Conservation (phyloP, 306 rosid genomes). For the Fragaria vesca region DNA sequence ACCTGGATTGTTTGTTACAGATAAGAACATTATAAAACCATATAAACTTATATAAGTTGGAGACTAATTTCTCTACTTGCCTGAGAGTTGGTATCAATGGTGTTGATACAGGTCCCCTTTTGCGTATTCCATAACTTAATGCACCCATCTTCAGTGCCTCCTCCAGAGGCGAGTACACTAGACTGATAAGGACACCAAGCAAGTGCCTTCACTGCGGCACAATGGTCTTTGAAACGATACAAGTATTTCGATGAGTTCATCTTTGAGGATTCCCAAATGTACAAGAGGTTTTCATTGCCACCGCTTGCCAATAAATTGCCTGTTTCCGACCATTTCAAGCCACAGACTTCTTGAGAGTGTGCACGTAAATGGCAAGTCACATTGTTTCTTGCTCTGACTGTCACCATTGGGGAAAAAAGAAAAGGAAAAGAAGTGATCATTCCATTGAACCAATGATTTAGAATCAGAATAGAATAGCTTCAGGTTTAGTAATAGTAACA, state of each 20-base stretch:
- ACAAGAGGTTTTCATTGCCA: conserved; percentile 68
- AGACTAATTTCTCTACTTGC: conserved; percentile 32
- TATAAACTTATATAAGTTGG: neutral
- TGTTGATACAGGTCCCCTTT: conserved; percentile 50
- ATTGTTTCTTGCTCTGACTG: conserved; percentile 57
- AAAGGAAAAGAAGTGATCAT: neutral
- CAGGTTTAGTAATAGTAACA: neutral
- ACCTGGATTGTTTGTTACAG: conserved; percentile 36
- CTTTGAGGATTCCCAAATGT: conserved; percentile 68
- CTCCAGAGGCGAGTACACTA: conserved; percentile 70
- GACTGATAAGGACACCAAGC: conserved; percentile 83
- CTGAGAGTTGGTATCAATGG: conserved; percentile 66
- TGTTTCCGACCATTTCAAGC: conserved; percentile 73
- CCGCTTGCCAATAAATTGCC: conserved; percentile 79
- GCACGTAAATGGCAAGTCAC: conserved; percentile 37
- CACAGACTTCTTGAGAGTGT: conserved; percentile 63
- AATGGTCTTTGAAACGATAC: conserved; percentile 57
- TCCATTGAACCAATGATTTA: conserved; percentile 3
- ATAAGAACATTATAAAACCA: neutral
- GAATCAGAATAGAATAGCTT: conserved; percentile 1
- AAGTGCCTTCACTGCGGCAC: conserved; percentile 76
- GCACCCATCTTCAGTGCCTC: conserved; percentile 67
- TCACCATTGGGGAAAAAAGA: conserved; percentile 1
- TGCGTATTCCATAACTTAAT: conserved; percentile 73
- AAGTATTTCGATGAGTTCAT: conserved; percentile 63